Base-by-base conservation (phyloP, 192 early-diverging fungal species). In the Pecoramyces ruminantium region DNA sequence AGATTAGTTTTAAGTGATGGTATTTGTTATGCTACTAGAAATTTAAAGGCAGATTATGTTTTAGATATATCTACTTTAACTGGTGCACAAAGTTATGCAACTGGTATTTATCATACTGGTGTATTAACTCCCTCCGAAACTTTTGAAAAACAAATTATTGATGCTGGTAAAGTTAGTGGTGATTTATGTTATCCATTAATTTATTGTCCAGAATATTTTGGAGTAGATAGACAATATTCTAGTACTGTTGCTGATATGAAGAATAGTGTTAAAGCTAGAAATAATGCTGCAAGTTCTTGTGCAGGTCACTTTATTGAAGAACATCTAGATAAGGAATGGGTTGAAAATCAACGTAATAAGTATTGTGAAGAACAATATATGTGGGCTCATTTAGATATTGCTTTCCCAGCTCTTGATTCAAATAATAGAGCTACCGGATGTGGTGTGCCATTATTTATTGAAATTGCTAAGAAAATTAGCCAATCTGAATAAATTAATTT, bases 11-110 rank as follows among this genome's bases (percentile, higher is more conserved):
- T 88, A 39, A 82, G 78, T 30, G 89, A 90, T 80, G 89, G 88
- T 58, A 86, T 89, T 13, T 82, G 87, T 11, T 89, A 87, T 79
- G 86, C 87, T n/a, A 82, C 88, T 77, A 81, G 85, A 82, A 81
- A 87, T 78, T 80, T 90, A 28, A 51, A 81, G 39, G 82, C 89
- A 0, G 87, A 88, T 77, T 80, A 85, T 30, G 67, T 90, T 42
- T 78, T 90, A 29, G 88, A 90, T 82, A 87, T 90, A 78, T 86
- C 89, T 12, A 90, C 89, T 15, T 58, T 90, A 78, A 78, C 80
- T 30, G 88, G 88, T 42, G 89, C 89, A 16, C 87, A 89, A 81
- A 80, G 80, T 58, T 80, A 80, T 77, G 84, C 87, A 28, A 90
- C 89, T 11, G 89, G 89, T 30, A 78, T 82, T 27, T 83, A 86